Evolutionary conservation across 768 basidiomycete species (phyloP), one percentile per base, ranked within the genome.

Genomic region (Coprinellus aureogranulatus): DNA sequence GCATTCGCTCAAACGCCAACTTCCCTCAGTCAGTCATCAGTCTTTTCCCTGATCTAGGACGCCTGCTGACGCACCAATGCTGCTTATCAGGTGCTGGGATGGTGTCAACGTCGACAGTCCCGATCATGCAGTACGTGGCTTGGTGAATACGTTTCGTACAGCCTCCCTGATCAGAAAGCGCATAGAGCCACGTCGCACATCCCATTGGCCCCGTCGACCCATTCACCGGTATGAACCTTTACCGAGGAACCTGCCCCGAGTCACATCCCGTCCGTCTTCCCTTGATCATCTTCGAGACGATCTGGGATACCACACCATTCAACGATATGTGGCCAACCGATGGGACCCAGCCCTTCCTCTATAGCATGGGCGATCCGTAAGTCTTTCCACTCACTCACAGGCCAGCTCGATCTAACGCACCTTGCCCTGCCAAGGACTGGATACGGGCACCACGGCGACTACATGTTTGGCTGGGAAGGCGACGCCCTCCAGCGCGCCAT

Each of bases 301-400:
- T 58, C 34, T 61, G 60, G 60, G 60, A 61, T 45, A 61, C 60
- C 4, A 57, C 50, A 12, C 55, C 39, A 18, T 61, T 61, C 56
- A 61, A 52, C 40, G 53, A 60, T 28, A 25, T 58, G 45, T 58
- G 57, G 57, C 57, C 57, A 18, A 47, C 27, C 23, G 60, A 61
- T 41, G 60, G 60, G 3, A 58, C 14, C 26, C 60, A 61, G 52
- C 60, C 60, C 9, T 44, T 61, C 26, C 50, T 61, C 6, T 60
- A 53, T 39, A 60, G 59, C 42, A 60, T 60, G 59, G 61, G 61
- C 46, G 61, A 62, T 45, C 60, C 60, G 60, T 61, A 45, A 34
- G 59, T 54, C 2, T 23, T 20, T 45, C 14, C 11, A 20, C 34
- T 45, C 22, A 14, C 8, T 55, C 12, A 42, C 12, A 12, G 22